phyloP scores from a whole-genome alignment of 2,329 filamentous ascomycete genomes.

The Lanzia echinophila region DNA sequence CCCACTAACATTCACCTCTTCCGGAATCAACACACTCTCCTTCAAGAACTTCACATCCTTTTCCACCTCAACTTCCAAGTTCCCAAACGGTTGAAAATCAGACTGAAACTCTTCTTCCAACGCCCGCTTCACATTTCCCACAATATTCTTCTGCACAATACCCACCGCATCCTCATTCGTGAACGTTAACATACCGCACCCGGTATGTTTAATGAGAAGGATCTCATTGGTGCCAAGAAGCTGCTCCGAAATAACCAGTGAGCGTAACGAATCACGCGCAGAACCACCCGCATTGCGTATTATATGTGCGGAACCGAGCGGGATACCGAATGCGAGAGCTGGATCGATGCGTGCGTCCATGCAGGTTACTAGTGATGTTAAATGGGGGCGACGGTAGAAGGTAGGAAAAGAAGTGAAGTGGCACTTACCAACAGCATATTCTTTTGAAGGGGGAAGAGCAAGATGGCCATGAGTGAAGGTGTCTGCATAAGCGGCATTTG shows the following conservation, averaged over 20 bases:
- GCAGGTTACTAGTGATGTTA: slow-evolving; percentile 53
- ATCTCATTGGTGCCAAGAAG: slow-evolving; percentile 71
- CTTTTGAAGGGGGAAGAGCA: slow-evolving; percentile 61
- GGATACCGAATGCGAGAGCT: slow-evolving; percentile 60
- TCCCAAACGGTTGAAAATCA: slow-evolving; percentile 41
- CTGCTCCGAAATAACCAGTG: slow-evolving; percentile 72
- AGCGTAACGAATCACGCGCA: slow-evolving; percentile 63
- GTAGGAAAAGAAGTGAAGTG: background rate
- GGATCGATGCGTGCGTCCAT: slow-evolving; percentile 76
- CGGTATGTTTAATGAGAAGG: slow-evolving; percentile 45
- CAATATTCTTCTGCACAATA: slow-evolving; percentile 53
- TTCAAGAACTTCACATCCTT: slow-evolving; percentile 61
- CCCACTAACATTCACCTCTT: slow-evolving; percentile 56
- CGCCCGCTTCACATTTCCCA: slow-evolving; percentile 36
- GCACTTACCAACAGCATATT: slow-evolving; percentile 54
- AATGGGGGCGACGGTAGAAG: slow-evolving; percentile 15
- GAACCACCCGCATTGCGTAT: slow-evolving; percentile 68
- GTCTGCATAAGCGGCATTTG: slow-evolving; percentile 51
- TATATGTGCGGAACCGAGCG: slow-evolving; percentile 70
- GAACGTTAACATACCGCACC: slow-evolving; percentile 67
- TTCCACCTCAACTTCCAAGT: slow-evolving; percentile 56
- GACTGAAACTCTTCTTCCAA: slow-evolving; percentile 22
- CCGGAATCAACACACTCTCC: slow-evolving; percentile 50
- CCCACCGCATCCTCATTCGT: slow-evolving; percentile 49
- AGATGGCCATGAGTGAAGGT: slow-evolving; percentile 61